Evolutionary conservation across 1,284 basidiomycete species (phyloP), one percentile per base, ranked within the genome.

Genomic region (Cryptococcus wingfieldii): DNA sequence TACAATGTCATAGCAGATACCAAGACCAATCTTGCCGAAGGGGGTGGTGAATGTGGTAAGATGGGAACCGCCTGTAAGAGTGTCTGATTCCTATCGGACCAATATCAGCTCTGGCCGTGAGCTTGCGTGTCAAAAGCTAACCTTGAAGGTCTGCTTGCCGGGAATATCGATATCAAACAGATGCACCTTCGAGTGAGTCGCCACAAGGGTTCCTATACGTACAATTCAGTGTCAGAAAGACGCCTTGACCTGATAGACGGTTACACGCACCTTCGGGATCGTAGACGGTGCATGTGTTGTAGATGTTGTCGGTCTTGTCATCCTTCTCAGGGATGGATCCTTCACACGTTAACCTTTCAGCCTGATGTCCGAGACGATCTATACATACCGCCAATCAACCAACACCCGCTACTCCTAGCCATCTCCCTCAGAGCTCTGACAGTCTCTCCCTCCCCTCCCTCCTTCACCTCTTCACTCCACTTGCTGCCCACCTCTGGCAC

Each of bases 121-220:
- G 34, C 9, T 50, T n/a, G 19, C n/a, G n/a, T 12, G 48, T 5
- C 31, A 19, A 38, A 44, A 65, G 23, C 78, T 60, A 54, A 88
- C 92, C 80, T 95, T 95, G 84, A 98, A 98, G 4, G 80, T 92
- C 77, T 98, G 97, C 74, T 90, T 88, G 18, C 95, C 95, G 0
- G 93, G 93, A 54, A 98, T 95, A 72, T 98, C 90, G 60, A 99
- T 98, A 74, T 99, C 95, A 71, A 99, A 99, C 9, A 99, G 80
- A 71, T 98, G 96, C 1, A 98, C 83, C 77, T 99, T 98, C 53
- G 95, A 85, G 75, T 98, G 91, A 38, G 84, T 84, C 0, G 89
- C 88, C 28, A 98, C 84, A 42, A 98, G 82, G 50, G 88, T 84
- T 13, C 90, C 90, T 90, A 60, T 12, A 19, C 10, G 37, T 42